phyloP scores from a whole-genome alignment of 1,284 basidiomycete genomes.

The Porogramme epimiltina region DNA sequence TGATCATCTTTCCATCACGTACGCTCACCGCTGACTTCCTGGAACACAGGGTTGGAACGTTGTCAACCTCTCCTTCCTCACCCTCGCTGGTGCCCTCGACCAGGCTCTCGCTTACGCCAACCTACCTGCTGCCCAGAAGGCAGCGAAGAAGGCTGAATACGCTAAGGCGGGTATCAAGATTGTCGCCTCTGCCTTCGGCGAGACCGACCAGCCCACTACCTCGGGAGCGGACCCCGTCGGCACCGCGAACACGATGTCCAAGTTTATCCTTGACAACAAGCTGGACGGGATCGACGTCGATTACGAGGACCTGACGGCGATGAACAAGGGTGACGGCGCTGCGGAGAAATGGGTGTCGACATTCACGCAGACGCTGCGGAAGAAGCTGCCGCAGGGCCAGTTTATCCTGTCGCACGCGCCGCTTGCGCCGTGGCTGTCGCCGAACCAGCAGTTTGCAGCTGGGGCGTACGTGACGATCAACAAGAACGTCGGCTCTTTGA shows the following conservation, averaged over 20 bases:
- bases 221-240: conserved; percentile 40
- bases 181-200: conserved; percentile 52
- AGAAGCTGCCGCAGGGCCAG: conserved; percentile 34
- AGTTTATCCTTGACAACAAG: conserved; percentile 33
- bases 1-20: not conserved
- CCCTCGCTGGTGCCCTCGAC: conserved; percentile 11
- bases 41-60: conserved; percentile 17
- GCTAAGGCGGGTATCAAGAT: conserved; percentile 47
- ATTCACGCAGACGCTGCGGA: conserved; percentile 42
- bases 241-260: conserved; percentile 48
- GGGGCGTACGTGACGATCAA: conserved; percentile 65
- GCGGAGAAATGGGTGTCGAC: conserved; percentile 44
- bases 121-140: conserved; percentile 26
- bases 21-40: not conserved
- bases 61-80: conserved; percentile 19
- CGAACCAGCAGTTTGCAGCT: conserved; percentile 45
- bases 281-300: conserved; percentile 62
- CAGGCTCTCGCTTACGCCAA: conserved; percentile 14
- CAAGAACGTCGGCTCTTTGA: conserved; percentile 49
- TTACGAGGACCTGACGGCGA: conserved; percentile 53
- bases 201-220: conserved; percentile 51
- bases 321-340: conserved; percentile 39
- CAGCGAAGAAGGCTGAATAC: conserved; percentile 43
- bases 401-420: conserved; percentile 42
- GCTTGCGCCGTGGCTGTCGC: conserved; percentile 59